Evolutionary conservation across 257 asterid genomes (phyloP), one percentile per base, ranked within the genome.

Genomic region (Fraxinus pennsylvanica): DNA sequence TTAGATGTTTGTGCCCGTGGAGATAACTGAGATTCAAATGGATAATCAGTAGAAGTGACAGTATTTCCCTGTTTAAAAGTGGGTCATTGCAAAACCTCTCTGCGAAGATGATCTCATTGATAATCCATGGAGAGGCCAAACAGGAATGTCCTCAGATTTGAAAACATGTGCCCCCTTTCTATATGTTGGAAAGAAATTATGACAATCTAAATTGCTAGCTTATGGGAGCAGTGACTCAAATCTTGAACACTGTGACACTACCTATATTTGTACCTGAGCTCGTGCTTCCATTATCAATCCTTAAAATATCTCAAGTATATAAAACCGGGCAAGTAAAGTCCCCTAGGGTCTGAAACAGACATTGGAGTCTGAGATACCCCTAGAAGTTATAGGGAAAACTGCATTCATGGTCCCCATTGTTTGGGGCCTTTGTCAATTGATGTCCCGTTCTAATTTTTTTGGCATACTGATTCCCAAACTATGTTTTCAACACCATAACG

Each of bases 21-120:
- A 32, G 74, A 47, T 63, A 70, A 47, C 63, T 5, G 30, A 61
- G 81, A 13, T 73, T 61, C 22, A 74, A 32, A 22, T 67, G 69
- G 76, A 43, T 63, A 25, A 19, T 17, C 8, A 9, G 50, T 72
- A 25, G 59, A 30, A 25, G 50, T 32, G 77, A 72, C 67, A 57
- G 10, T 17, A 45, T 78, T 54, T 71, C 54, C 19, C 52, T 47
- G 47, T 77, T 47, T 7, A 68, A 25, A 50, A 77, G 67, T 54
- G 9, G 21, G 41, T 17, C 9, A 33, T 73, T 45, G 30, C 15
- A 29, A 21, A 52, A 13, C 68, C 50, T 41, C 43, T 78, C 10
- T 45, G 73, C 43, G 30, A 39, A 72, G 8, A 61, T 30, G 17
- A 52, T 59, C 22, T 21, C 21, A 45, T 17, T 19, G 7, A 50